phyloP scores from a whole-genome alignment of 345 rosid species.

The Brassica cretica region DNA sequence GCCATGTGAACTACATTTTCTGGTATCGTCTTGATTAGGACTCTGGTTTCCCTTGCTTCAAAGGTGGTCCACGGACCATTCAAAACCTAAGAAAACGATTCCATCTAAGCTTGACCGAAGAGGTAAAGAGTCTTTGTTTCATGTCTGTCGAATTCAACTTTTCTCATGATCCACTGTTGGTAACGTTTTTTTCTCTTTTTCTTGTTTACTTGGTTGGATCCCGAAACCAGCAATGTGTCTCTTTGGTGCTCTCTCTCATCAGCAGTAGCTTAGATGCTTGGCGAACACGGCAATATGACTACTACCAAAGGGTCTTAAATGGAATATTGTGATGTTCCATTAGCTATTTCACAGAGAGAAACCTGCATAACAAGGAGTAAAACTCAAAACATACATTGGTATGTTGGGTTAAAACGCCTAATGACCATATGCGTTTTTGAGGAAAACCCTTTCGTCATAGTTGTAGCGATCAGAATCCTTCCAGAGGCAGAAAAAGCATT shows the following conservation, averaged over 20 bases:
- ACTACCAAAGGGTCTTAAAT: conserved; percentile 93
- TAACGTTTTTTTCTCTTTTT: background rate
- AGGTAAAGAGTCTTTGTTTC: conserved; percentile 51
- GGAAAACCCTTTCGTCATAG: conserved; percentile 21
- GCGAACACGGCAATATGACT: conserved; percentile 97
- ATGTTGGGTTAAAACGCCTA: conserved; percentile 4
- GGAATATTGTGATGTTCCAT: conserved; percentile 74
- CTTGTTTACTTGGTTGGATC: background rate
- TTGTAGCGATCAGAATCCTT: conserved; percentile 31
- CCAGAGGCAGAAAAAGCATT: conserved; percentile 13
- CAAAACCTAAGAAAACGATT: conserved; percentile 92
- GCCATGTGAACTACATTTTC: background rate
- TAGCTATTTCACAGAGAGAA: conserved; percentile 17
- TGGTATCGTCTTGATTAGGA: conserved; percentile 57
- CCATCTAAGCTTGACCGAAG: conserved; percentile 94
- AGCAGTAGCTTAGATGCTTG: conserved; percentile 99
- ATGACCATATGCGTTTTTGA: conserved; percentile 10
- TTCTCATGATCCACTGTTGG: conserved; percentile 1
- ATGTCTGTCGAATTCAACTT: background rate
- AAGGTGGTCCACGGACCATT: conserved; percentile 93
- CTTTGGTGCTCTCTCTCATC: conserved; percentile 95
- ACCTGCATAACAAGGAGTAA: conserved; percentile 14
- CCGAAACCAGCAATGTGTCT: conserved; percentile 87
- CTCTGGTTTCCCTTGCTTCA: conserved; percentile 98
- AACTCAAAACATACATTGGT: conserved; percentile 21